Evolutionary conservation across 352 stramenopile genomes (phyloP).

Genomic region (Phytophthora quininea): DNA sequence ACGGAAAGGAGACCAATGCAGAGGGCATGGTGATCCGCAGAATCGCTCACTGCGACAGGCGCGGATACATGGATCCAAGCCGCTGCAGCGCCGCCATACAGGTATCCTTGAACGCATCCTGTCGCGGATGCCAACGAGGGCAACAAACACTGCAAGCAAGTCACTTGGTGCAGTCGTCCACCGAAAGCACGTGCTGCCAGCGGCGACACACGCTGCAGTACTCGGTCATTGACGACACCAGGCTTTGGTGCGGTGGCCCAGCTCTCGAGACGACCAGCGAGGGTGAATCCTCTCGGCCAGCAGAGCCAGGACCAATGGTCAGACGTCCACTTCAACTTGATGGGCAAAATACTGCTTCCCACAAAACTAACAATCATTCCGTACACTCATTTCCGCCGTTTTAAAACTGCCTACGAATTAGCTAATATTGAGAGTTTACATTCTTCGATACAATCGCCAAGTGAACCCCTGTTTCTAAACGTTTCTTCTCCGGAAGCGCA

Average conservation of each 20-base stretch:
- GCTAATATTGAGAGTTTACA: no score
- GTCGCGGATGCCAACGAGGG: slow-evolving; percentile 2
- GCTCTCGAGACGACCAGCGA: slow-evolving; percentile 12
- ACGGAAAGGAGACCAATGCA: neutral
- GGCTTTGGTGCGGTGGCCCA: neutral
- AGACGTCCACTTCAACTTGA: neutral
- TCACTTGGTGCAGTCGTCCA: no score
- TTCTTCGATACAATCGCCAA: no score
- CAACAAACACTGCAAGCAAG: neutral
- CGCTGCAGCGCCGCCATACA: neutral
- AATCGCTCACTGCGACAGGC: slow-evolving; percentile 8
- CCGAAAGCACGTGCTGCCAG: neutral
- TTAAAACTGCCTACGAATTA: no score
- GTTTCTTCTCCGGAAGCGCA: no score
- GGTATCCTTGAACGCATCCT: slow-evolving; percentile 34
- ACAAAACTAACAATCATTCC: neutral
- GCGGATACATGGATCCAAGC: slow-evolving; percentile 29
- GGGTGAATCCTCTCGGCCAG: neutral
- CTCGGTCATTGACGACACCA: neutral
- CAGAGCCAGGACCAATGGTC: neutral
- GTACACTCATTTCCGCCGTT: no score
- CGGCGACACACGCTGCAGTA: neutral
- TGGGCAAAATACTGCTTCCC: neutral
- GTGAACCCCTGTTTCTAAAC: no score
- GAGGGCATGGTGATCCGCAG: slow-evolving; percentile 1